These are phyloP conservation scores for Saccharomyces paradoxus DNA, from an alignment of 805 yeast species.

Conservation along the genomic window DNA sequence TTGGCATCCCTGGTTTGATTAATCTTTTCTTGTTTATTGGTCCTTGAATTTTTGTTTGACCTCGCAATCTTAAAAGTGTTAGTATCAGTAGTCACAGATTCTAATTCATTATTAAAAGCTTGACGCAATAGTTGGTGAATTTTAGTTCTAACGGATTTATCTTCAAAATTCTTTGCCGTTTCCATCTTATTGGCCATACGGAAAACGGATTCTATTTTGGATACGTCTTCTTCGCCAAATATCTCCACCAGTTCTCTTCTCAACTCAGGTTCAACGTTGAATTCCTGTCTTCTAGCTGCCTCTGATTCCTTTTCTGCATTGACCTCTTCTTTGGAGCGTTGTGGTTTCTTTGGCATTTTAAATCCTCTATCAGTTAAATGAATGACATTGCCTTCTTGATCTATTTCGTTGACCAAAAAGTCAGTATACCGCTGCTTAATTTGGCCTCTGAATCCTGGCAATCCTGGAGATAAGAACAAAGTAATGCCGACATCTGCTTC, in stretches of 20 bases:
- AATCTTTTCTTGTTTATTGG: constrained; percentile 31
- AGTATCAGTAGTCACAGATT: constrained; percentile 64
- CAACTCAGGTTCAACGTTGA: constrained; percentile 40
- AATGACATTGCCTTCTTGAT: constrained; percentile 56
- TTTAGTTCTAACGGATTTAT: constrained; percentile 65
- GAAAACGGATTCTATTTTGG: constrained; percentile 46
- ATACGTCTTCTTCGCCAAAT: constrained; percentile 56
- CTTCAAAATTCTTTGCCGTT: constrained; percentile 49
- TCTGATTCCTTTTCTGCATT: constrained; percentile 28
- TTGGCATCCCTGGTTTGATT: constrained; percentile 34
- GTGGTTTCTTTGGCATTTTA: constrained; percentile 41
- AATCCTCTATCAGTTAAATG: constrained; percentile 72
- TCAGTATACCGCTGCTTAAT: constrained; percentile 89
- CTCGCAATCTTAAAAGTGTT: constrained; percentile 60
- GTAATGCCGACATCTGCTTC: constrained; percentile 87
- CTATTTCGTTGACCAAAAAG: constrained; percentile 87
- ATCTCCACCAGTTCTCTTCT: constrained; percentile 40
- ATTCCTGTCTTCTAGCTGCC: constrained; percentile 27
- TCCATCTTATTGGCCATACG: constrained; percentile 49
- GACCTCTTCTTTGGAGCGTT: constrained; percentile 37
- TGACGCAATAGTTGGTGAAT: constrained; percentile 71
- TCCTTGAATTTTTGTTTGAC: constrained; percentile 37
- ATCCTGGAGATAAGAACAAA: constrained; percentile 46
- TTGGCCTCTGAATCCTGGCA: constrained; percentile 65
- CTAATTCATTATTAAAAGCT: constrained; percentile 67